These are phyloP conservation scores for Ailanthus altissimus DNA, from an alignment of 345 rosid species.

Conservation along the genomic window DNA sequence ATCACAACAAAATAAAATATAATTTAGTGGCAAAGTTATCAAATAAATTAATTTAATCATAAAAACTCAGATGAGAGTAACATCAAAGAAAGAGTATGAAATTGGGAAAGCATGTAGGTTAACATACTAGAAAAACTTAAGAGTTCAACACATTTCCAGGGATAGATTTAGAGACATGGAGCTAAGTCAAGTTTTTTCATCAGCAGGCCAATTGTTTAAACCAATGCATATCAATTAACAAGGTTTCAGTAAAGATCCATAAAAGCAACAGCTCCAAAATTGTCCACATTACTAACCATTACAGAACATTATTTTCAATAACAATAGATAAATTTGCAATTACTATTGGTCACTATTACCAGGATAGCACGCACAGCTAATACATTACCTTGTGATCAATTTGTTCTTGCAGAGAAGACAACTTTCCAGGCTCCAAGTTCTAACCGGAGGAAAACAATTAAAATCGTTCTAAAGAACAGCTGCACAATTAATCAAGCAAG, in stretches of 20 bases:
- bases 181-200: neutral
- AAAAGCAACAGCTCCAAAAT: neutral
- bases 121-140: neutral
- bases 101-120: neutral
- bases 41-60: constrained; percentile 10
- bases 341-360: neutral
- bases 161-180: neutral
- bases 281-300: neutral
- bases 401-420: constrained; percentile 81
- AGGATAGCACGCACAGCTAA: neutral
- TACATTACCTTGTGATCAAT: constrained; percentile 74
- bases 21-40: constrained; percentile 13
- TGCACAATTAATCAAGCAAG: neutral
- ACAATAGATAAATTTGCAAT: neutral
- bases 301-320: neutral
- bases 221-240: neutral
- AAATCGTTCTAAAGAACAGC: neutral
- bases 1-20: neutral
- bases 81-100: neutral
- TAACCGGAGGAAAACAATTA: constrained; percentile 19
- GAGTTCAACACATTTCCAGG: neutral
- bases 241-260: neutral
- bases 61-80: neutral
- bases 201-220: neutral
- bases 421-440: constrained; percentile 72